Conservation (phyloP, 1,139 yeast species). For the Yamadazyma diospyri region DNA sequence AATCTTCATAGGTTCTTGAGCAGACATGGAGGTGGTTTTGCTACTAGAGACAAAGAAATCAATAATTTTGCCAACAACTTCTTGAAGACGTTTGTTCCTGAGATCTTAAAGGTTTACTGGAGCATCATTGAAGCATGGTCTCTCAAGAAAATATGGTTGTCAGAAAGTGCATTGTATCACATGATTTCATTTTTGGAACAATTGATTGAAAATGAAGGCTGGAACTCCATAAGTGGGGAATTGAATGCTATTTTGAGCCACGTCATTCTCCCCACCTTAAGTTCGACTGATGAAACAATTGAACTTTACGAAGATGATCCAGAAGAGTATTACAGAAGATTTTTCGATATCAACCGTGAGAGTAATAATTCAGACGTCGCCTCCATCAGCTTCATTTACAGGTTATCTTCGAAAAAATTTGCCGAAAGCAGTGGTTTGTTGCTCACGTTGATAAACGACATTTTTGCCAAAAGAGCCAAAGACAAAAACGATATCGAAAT, state of each 20-base stretch:
- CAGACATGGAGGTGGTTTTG: conserved; percentile 51
- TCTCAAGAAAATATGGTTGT: conserved; percentile 52
- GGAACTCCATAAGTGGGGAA: conserved; percentile 53
- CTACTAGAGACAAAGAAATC: conserved; percentile 32
- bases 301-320: conserved; percentile 71
- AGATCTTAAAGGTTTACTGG: conserved; percentile 58
- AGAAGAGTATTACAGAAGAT: conserved; percentile 69
- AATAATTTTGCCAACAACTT: conserved; percentile 45
- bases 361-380: conserved; percentile 77
- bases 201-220: conserved; percentile 52
- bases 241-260: conserved; percentile 57
- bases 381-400: conserved; percentile 68
- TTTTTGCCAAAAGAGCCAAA: conserved; percentile 42
- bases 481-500: conserved; percentile 25
- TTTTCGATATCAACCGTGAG: conserved; percentile 67
- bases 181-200: conserved; percentile 64
- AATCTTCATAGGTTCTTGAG: conserved; percentile 57
- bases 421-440: conserved; percentile 40
- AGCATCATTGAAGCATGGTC: conserved; percentile 59
- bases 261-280: conserved; percentile 60
- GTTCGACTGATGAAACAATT: conserved; percentile 51
- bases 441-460: conserved; percentile 46
- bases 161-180: conserved; percentile 58
- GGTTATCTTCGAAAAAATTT: conserved; percentile 45
- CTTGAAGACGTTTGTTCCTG: conserved; percentile 55